Conservation (phyloP, 2,329 filamentous ascomycete genomes). For the Rugonectria rugulosa region DNA sequence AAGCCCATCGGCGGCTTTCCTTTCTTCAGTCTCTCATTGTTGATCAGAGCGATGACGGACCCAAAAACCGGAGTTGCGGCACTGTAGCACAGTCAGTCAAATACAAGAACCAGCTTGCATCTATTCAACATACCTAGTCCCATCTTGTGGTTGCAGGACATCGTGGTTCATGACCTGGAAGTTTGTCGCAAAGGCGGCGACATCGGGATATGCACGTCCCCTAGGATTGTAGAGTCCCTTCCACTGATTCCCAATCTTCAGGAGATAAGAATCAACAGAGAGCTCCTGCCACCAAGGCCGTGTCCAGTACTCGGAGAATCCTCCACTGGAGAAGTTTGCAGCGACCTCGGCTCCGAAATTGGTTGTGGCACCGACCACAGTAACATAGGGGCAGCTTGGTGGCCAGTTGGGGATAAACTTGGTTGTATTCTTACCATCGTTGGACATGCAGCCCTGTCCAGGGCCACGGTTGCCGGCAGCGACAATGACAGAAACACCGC, state of each 20-base stretch:
- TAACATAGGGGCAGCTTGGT: conserved; percentile 65
- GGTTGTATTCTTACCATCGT: conserved; percentile 44
- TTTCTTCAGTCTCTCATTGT: conserved; percentile 65
- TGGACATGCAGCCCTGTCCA: conserved; percentile 46
- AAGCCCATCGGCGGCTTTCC: conserved; percentile 64
- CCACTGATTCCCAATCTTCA: conserved; percentile 56
- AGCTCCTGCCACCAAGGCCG: conserved; percentile 54
- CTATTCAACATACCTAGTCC: conserved; percentile 42
- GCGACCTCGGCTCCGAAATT: conserved; percentile 59
- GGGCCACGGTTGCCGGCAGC: conserved; percentile 64
- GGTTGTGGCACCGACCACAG: conserved; percentile 66
- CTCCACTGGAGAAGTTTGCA: conserved; percentile 60
- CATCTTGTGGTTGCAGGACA: conserved; percentile 35
- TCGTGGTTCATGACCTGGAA: conserved; percentile 46
- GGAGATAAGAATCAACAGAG: conserved; percentile 55
- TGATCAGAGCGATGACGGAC: conserved; percentile 69
- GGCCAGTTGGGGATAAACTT: conserved; percentile 47
- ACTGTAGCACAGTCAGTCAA: conserved; percentile 35
- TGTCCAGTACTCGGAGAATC: conserved; percentile 57
- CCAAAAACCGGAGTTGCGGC: conserved; percentile 70
- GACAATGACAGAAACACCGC: conserved; percentile 73
- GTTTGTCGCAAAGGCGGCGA: conserved; percentile 60
- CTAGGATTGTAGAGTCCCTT: conserved; percentile 51
- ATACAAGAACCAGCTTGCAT: neutral
- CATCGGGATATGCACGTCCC: conserved; percentile 68